A percentile compares a stretch with the other conserved stretches of the same genome.
Evolutionary conservation across 2,329 filamentous ascomycete genomes (phyloP).

Genomic region (Aspergillus japonicus): DNA sequence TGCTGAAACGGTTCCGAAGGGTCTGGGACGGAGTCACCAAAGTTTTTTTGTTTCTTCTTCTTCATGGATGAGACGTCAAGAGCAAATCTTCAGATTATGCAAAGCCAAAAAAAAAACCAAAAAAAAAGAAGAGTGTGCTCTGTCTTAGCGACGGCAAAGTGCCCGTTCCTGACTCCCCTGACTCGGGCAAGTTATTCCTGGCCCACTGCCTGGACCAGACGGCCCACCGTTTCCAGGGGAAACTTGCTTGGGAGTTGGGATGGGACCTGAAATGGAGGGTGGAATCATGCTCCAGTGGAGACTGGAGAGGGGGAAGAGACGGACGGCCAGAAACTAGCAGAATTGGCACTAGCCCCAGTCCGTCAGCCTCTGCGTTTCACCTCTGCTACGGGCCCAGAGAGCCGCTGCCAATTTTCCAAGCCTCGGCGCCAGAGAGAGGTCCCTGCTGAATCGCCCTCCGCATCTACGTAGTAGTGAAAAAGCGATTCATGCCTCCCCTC

Average conservation of each 20-base stretch:
- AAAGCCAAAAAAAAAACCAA: no score
- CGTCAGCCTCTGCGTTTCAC: conserved; percentile 16
- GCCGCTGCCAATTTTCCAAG: conserved; percentile 12
- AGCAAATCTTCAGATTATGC: background rate
- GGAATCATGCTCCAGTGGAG: no score
- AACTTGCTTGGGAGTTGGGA: conserved; percentile 5
- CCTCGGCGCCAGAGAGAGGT: conserved; percentile 15
- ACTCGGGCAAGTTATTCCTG: background rate
- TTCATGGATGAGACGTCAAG: background rate
- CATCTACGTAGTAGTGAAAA: conserved; percentile 18
- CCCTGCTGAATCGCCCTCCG: conserved; percentile 18
- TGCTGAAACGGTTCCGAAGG: conserved; percentile 3
- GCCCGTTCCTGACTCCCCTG: background rate
- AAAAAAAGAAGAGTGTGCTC: no score
- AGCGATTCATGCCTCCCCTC: conserved; percentile 5
- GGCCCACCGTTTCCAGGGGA: conserved; percentile 13
- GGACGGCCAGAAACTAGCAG: background rate
- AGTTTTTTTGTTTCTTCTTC: background rate
- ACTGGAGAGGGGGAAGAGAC: background rate
- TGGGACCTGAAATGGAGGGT: conserved; percentile 5
- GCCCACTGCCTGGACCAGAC: conserved; percentile 5
- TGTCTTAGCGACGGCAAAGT: background rate
- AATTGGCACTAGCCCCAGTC: conserved; percentile 12
- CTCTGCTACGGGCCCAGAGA: conserved; percentile 11
- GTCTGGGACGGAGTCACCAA: conserved; percentile 9